These are phyloP conservation scores for Ambrosia hybrid DNA, from an alignment of 140 eudicot genomes.

Conservation along the genomic window DNA sequence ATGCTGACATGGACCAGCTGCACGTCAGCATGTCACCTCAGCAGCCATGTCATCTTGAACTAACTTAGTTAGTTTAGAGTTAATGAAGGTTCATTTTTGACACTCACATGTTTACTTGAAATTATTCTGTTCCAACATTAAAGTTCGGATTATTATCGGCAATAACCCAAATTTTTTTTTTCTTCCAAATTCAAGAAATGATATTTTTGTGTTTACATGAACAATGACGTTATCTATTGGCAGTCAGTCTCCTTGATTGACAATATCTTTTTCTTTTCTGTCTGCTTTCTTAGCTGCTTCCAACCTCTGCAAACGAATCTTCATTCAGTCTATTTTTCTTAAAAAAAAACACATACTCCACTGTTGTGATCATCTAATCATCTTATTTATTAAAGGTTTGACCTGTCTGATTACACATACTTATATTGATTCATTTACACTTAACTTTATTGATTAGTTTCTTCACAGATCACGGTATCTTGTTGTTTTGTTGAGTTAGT, in stretches of 20 bases:
- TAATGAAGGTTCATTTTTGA: too few relatives aligned
- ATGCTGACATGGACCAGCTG: too few relatives aligned
- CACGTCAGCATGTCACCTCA: too few relatives aligned
- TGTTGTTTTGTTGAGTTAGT: constrained; percentile 15
- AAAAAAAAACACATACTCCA: not conserved
- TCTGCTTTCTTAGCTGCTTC: constrained; percentile 37
- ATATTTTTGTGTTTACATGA: not conserved
- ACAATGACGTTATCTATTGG: constrained; percentile 11
- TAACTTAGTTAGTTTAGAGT: too few relatives aligned
- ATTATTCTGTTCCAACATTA: too few relatives aligned
- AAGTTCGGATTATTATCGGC: too few relatives aligned
- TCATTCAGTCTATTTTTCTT: constrained; percentile 3
- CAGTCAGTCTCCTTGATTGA: not conserved
- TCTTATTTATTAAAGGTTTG: constrained; percentile 36
- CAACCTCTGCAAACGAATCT: constrained; percentile 30
- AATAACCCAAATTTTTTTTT: too few relatives aligned
- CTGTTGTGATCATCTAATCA: constrained; percentile 28
- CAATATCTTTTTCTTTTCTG: constrained; percentile 1
- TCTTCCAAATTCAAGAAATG: not conserved
- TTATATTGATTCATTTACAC: constrained; percentile 21
- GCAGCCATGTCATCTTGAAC: too few relatives aligned
- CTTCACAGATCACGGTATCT: constrained; percentile 20
- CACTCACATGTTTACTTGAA: too few relatives aligned
- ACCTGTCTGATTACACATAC: constrained; percentile 22
- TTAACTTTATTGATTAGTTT: constrained; percentile 4